Base-by-base conservation (phyloP, 75 land plant genomes). In the Pinus tabuliformis region DNA sequence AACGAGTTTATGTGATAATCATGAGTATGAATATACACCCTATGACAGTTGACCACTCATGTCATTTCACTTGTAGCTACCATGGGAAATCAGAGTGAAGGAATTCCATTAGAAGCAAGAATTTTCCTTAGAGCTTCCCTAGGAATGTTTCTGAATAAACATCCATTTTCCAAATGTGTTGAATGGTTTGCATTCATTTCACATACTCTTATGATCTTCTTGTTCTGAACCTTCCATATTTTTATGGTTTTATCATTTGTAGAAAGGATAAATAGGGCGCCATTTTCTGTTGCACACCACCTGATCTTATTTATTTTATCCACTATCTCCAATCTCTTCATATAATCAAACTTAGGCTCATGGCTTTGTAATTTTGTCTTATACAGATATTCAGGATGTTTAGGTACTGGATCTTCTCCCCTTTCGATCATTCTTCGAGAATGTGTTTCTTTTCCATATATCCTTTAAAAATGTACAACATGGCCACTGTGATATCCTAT, bases 141-240 rank as follows among this genome's bases (percentile, higher is more conserved):
- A n/a, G n/a, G n/a, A n/a, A n/a, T n/a, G n/a, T n/a, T n/a, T n/a
- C n/a, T n/a, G n/a, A n/a, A n/a, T n/a, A n/a, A n/a, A n/a, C n/a
- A n/a, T 66, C 93, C 86, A 89, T 87, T 92, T 77, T 83, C 90
- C 56, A 58, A 75, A 49, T 78, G 73, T 71, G 75, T 81, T 36
- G 83, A 70, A 49, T 81, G 65, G 58, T 87, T 89, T 33, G 89
- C 58, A 79, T 92, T 95, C 78, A 87, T 79, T 5, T 92, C 89
- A 62, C 36, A 77, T 12, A 95, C 81, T 79, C 80, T 90, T 79
- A 90, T 92, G 20, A 95, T 76, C 82, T 92, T 92, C 83, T 90
- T 95, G 70, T 95, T 95, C 73, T 91, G 86, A 61, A 92, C 97
- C 97, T 94, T 94, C 97, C 95, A 94, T 54, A 90, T n/a, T n/a